These are phyloP conservation scores for Aurinia saxatilis DNA, from an alignment of 345 rosid species.

Conservation along the genomic window DNA sequence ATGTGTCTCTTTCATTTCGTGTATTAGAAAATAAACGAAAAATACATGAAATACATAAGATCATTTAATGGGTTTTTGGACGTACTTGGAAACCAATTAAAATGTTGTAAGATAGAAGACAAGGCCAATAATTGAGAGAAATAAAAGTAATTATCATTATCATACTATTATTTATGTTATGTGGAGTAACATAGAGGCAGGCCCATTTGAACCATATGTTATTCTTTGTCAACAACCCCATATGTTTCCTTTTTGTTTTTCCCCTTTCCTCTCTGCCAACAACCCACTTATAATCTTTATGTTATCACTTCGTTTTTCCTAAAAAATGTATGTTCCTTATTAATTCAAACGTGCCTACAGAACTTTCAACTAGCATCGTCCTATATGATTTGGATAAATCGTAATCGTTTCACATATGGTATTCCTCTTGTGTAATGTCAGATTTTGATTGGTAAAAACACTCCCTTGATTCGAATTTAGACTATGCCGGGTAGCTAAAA, in stretches of 20 bases:
- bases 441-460: too few relatives aligned
- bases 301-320: not conserved
- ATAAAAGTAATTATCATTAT: not conserved
- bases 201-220: constrained; percentile 16
- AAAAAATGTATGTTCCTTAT: not conserved
- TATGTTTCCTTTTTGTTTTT: not conserved
- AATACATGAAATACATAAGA: not conserved
- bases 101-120: constrained; percentile 24
- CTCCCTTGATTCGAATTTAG: too few relatives aligned
- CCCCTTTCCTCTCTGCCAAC: not conserved
- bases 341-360: not conserved
- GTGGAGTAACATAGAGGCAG: constrained; percentile 12
- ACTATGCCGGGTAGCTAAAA: too few relatives aligned
- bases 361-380: not conserved
- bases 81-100: constrained; percentile 13
- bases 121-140: constrained; percentile 28
- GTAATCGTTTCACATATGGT: not conserved
- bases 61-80: constrained; percentile 18
- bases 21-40: not conserved
- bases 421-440: not conserved
- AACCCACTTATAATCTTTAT: not conserved
- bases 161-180: not conserved
- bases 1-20: not conserved
- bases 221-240: constrained; percentile 6
- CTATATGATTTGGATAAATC: not conserved